These are phyloP conservation scores for Petasospora fabianii DNA, from an alignment of 1,139 yeast genomes.

Conservation along the genomic window DNA sequence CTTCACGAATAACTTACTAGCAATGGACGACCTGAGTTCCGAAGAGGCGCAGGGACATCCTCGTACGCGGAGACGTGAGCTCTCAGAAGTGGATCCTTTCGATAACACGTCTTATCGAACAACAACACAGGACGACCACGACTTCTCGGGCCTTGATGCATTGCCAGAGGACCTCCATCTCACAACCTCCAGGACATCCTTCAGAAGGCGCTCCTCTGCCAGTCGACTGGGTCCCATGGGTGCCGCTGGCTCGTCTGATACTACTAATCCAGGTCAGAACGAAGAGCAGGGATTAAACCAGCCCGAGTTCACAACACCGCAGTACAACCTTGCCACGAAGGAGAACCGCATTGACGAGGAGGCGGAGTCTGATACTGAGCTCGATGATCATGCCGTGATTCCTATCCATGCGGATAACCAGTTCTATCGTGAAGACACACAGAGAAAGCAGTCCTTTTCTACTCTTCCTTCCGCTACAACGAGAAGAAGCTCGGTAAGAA, in stretches of 20 bases:
- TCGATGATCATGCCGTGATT: neutral
- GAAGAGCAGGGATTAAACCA: too few species aligned
- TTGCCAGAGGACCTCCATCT: slow-evolving; percentile 11
- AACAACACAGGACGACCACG: slow-evolving; percentile 12
- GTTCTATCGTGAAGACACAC: neutral
- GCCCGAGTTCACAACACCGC: too few species aligned
- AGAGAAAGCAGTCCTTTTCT: slow-evolving; percentile 1
- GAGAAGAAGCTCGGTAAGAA: too few species aligned
- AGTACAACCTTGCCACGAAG: too few species aligned
- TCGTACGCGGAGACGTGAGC: too few species aligned
- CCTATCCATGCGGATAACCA: neutral
- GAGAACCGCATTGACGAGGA: slow-evolving; percentile 3
- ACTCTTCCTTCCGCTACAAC: slow-evolving; percentile 7
- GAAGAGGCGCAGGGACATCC: neutral
- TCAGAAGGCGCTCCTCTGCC: slow-evolving; percentile 9
- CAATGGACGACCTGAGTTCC: too few species aligned
- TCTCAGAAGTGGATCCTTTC: slow-evolving; percentile 16
- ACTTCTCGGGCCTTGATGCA: slow-evolving; percentile 9
- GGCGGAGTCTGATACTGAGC: slow-evolving; percentile 2
- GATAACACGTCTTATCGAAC: slow-evolving; percentile 12
- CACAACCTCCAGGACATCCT: slow-evolving; percentile 5
- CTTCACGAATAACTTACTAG: too few species aligned
- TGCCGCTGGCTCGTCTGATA: neutral
- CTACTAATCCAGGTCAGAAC: too few species aligned
- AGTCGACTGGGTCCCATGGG: neutral